A percentile compares a stretch with the other conserved stretches of the same genome.
Evolutionary conservation across 1,284 basidiomycete species (phyloP).

Genomic region (Naganishia liquefaciens): DNA sequence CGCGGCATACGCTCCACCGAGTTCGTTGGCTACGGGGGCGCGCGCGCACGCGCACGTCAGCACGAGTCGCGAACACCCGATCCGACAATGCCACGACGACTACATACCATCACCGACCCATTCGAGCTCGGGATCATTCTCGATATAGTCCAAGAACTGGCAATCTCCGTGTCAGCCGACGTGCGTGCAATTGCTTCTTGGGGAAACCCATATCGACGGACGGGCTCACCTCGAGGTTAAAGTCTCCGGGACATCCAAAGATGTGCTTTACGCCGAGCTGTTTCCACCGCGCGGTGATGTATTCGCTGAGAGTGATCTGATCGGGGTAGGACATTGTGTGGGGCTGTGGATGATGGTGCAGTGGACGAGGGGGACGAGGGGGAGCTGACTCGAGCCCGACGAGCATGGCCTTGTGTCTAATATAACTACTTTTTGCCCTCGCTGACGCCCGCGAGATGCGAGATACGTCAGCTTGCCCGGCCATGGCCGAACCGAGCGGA

Average conservation of each 20-base stretch:
- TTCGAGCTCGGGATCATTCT: conserved; percentile 72
- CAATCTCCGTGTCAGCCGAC: not conserved
- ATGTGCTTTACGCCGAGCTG: conserved; percentile 61
- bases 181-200: no score
- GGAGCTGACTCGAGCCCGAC: conserved; percentile 35
- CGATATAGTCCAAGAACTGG: conserved; percentile 68
- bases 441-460: no score
- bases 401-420: conserved; percentile 34
- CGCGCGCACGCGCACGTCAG: not conserved
- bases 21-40: conserved; percentile 65
- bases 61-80: not conserved
- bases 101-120: conserved; percentile 95
- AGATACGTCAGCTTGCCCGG: no score
- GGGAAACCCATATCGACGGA: not conserved
- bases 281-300: conserved; percentile 65
- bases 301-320: conserved; percentile 46
- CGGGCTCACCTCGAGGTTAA: conserved; percentile 64
- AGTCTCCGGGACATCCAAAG: conserved; percentile 78
- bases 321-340: conserved; percentile 18
- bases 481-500: no score
- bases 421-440: no score
- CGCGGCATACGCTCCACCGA: conserved; percentile 86
- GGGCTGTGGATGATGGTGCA: not conserved
- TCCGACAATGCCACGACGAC: no score
- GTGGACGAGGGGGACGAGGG: not conserved